phyloP scores from a whole-genome alignment of 192 early-diverging fungal genomes.

The Coemansia sp. region DNA sequence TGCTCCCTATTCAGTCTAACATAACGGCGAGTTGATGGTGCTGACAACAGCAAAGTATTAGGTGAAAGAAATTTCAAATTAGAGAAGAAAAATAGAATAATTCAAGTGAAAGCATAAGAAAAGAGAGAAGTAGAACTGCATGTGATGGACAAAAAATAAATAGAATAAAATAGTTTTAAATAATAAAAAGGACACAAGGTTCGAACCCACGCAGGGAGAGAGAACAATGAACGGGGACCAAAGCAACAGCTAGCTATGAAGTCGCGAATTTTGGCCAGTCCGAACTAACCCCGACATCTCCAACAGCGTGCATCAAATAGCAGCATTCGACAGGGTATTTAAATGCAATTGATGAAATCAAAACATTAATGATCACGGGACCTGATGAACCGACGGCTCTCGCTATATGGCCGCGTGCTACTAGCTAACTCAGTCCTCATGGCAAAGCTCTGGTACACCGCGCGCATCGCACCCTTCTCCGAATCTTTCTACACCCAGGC shows the following conservation, averaged over 20 bases:
- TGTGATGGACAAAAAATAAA: not conserved
- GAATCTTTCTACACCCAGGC: too few relatives aligned
- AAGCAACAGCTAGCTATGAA: not conserved
- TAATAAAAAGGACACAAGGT: not conserved
- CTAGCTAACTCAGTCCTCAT: too few relatives aligned
- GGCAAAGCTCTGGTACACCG: too few relatives aligned
- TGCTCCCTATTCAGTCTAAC: constrained; percentile 84
- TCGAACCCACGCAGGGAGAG: not conserved
- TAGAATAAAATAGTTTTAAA: not conserved
- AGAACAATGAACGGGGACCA: not conserved
- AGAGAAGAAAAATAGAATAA: not conserved
- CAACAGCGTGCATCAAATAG: too few relatives aligned
- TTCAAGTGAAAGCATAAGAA: not conserved
- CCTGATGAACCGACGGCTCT: too few relatives aligned
- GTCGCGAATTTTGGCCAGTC: not conserved
- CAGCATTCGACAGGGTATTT: too few relatives aligned
- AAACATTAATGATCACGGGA: too few relatives aligned
- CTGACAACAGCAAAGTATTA: constrained; percentile 95
- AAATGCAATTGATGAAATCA: too few relatives aligned
- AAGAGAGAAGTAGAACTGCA: not conserved
- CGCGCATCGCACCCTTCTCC: too few relatives aligned
- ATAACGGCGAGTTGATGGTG: constrained; percentile 91
- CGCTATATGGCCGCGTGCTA: too few relatives aligned
- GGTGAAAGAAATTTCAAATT: constrained; percentile 17
- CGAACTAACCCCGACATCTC: too few relatives aligned